Evolutionary conservation across 305 asterid genomes (phyloP).

Genomic region (Fraxinus ornus): DNA sequence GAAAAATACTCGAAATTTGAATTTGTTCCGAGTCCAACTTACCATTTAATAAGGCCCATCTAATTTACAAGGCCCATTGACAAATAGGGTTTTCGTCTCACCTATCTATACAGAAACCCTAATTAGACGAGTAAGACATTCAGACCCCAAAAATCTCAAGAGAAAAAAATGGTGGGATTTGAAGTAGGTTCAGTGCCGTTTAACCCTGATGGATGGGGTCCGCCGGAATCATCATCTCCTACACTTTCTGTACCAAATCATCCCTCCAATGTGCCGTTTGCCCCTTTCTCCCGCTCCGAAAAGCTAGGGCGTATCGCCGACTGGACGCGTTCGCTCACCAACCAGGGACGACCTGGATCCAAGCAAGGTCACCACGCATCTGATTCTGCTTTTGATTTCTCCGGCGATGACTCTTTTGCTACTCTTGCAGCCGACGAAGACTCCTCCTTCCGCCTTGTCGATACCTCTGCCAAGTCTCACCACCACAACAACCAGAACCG

Average conservation of each 20-base stretch:
- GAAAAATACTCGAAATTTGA: no score
- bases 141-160: not conserved
- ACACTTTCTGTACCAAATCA: slow-evolving; percentile 41
- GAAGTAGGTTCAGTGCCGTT: slow-evolving; percentile 60
- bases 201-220: slow-evolving; percentile 81
- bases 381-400: slow-evolving; percentile 89
- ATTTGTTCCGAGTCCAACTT: not conserved
- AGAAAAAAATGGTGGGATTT: slow-evolving; percentile 49
- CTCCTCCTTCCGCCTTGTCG: slow-evolving; percentile 83
- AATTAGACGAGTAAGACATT: not conserved
- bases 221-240: slow-evolving; percentile 52
- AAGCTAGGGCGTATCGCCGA: slow-evolving; percentile 86
- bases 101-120: slow-evolving; percentile 26
- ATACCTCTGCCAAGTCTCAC: slow-evolving; percentile 66
- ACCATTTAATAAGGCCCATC: not conserved
- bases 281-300: slow-evolving; percentile 91
- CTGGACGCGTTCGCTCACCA: slow-evolving; percentile 62
- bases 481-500: slow-evolving; percentile 56
- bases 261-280: slow-evolving; percentile 68
- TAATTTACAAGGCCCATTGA: not conserved
- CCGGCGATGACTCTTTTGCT: slow-evolving; percentile 91
- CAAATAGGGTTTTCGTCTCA: not conserved
- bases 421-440: slow-evolving; percentile 79
- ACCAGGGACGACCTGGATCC: slow-evolving; percentile 57
- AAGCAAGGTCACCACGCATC: slow-evolving; percentile 46